Evolutionary conservation across 2,329 filamentous ascomycete species (phyloP), one percentile per base, ranked within the genome.

Genomic region (Fusarium bulbicola): DNA sequence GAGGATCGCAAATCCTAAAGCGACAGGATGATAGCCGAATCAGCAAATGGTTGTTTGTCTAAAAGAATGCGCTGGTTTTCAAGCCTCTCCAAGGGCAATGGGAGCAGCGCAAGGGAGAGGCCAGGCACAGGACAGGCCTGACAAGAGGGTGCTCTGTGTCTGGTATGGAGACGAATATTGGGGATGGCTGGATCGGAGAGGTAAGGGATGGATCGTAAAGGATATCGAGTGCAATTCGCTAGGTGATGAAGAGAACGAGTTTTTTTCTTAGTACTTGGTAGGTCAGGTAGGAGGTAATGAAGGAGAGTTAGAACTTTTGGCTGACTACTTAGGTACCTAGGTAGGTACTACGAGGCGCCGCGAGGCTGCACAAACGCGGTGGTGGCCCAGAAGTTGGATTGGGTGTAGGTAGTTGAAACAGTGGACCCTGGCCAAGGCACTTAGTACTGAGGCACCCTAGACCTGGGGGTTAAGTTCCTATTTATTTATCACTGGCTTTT

Each of bases 341-440:
- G 32, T 34, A 34, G 32, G 32, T 34, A 40, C 46, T 60, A 52
- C 61, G 45, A 74, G 72, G 72, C 72, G 61, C 68, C 68, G 61
- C 65, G 61, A 74, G 72, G 72, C 72, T 74, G 72, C 72, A 74
- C 60, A 63, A 74, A 74, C 72, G 72, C 58, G 68, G 59, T 73
- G 53, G 72, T 74, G 72, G 63, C 43, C 49, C 56, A 54, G 68
- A 66, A 40, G 24, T 26, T 66, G 34, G 40, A 63, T 53, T 61
- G 54, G 53, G 24, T 61, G 66, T 15, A 47, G 24, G 34, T 36
- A 26, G 47, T 56, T 56, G 52, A 53, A 58, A 36, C 30, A 61
- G 68, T 65, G 68, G 66, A 47, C 34, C 61, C 45, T 39, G 30
- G 21, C n/a, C 24, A 28, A 46, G 43, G 24, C 43, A 20, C 43